These are phyloP conservation scores for Phytophthora multivora DNA, from an alignment of 352 stramenopile genomes.

Conservation along the genomic window DNA sequence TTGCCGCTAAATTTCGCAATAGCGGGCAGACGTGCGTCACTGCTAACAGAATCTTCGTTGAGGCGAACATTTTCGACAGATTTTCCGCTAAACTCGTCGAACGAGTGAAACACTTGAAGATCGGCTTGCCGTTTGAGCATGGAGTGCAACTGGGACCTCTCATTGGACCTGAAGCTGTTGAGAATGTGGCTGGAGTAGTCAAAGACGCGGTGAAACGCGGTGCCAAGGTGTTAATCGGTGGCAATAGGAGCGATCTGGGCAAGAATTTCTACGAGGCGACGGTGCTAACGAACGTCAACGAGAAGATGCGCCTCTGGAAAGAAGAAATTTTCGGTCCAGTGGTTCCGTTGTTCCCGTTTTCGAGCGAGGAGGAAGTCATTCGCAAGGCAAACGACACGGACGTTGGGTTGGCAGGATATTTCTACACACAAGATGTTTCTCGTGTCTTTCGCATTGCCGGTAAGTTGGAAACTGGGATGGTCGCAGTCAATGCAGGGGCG, in stretches of 20 bases:
- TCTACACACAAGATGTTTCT: slow-evolving; percentile 89
- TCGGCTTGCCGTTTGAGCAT: slow-evolving; percentile 82
- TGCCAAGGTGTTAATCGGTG: slow-evolving; percentile 83
- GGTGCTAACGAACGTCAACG: slow-evolving; percentile 81
- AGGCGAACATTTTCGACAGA: slow-evolving; percentile 89
- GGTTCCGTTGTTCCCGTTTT: slow-evolving; percentile 90
- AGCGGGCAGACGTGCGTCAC: slow-evolving; percentile 82
- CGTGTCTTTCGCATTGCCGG: slow-evolving; percentile 81
- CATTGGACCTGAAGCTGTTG: slow-evolving; percentile 90
- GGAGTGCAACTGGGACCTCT: slow-evolving; percentile 91
- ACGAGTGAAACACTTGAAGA: slow-evolving; percentile 72
- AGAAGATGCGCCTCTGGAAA: slow-evolving; percentile 79
- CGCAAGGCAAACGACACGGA: slow-evolving; percentile 90
- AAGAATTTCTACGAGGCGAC: slow-evolving; percentile 95
- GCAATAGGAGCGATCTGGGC: slow-evolving; percentile 58
- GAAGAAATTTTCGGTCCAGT: slow-evolving; percentile 97
- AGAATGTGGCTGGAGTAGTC: slow-evolving; percentile 86
- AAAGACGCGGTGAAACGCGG: slow-evolving; percentile 88
- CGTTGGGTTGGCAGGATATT: slow-evolving; percentile 91
- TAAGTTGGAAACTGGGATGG: slow-evolving; percentile 89
- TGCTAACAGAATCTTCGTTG: slow-evolving; percentile 92
- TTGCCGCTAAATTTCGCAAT: slow-evolving; percentile 82
- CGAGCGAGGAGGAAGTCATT: slow-evolving; percentile 93
- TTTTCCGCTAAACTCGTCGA: slow-evolving; percentile 84
- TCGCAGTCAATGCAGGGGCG: slow-evolving; percentile 91